Evolutionary conservation across 108 stramenopile species (phyloP).

Genomic region (Cyclotella baltica): DNA sequence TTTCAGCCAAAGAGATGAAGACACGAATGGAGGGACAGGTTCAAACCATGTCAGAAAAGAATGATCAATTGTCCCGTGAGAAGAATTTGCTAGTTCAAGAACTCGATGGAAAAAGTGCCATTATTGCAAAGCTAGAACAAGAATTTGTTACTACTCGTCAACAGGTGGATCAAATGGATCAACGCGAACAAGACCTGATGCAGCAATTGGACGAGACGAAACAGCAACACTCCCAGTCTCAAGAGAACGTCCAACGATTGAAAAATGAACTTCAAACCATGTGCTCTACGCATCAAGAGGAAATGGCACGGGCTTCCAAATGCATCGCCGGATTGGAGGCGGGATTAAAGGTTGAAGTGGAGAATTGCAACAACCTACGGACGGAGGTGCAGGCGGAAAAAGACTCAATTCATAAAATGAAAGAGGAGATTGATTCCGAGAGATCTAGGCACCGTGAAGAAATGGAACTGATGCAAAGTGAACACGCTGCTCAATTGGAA

Average conservation of each 20-base stretch:
- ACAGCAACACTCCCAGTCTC: slow-evolving; percentile 13
- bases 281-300: slow-evolving; percentile 3
- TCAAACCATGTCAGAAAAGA: no score
- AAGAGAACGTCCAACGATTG: slow-evolving; percentile 9
- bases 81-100: no score
- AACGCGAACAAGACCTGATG: background rate
- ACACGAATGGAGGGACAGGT: no score
- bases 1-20: no score
- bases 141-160: background rate
- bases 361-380: slow-evolving; percentile 20
- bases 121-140: background rate
- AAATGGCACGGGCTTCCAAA: background rate
- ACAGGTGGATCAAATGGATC: background rate
- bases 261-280: slow-evolving; percentile 19
- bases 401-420: slow-evolving; percentile 8
- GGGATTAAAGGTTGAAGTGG: slow-evolving; percentile 28
- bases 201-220: background rate
- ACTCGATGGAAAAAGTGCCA: no score
- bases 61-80: no score
- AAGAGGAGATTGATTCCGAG: background rate
- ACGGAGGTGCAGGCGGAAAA: slow-evolving; percentile 5
- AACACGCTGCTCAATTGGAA: background rate
- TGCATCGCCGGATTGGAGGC: background rate
- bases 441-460: background rate
- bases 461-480: background rate